These are phyloP conservation scores for Stachybotrys elegans DNA, from an alignment of 2,329 filamentous ascomycete species.

Conservation along the genomic window DNA sequence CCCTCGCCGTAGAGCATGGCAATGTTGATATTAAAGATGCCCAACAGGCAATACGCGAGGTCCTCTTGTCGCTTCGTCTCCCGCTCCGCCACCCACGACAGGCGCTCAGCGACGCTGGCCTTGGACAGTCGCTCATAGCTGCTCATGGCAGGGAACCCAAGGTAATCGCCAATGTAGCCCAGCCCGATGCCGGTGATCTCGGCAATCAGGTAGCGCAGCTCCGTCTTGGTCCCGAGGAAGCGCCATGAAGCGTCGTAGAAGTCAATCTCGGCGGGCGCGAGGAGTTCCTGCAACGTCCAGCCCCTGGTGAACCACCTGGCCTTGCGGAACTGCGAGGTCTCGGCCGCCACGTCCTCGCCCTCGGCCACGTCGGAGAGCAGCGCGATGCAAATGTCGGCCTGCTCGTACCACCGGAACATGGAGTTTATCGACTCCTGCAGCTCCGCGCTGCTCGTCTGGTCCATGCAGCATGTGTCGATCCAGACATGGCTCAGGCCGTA, in stretches of 20 bases:
- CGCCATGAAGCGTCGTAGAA: constrained; percentile 8
- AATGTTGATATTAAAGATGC: background rate
- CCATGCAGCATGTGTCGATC: constrained; percentile 1
- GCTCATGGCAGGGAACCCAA: background rate
- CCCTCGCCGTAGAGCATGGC: background rate
- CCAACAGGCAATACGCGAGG: background rate
- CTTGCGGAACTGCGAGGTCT: background rate
- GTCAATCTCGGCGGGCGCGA: background rate
- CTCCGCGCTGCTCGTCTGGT: constrained; percentile 1
- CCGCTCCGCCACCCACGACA: constrained; percentile 7
- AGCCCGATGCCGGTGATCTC: constrained; percentile 5
- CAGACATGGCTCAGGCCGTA: background rate
- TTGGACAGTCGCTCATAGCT: background rate
- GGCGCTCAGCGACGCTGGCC: constrained; percentile 3
- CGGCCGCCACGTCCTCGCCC: background rate
- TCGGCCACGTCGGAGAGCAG: background rate
- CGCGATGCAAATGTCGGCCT: background rate
- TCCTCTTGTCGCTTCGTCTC: constrained; percentile 2
- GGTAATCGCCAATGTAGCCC: background rate
- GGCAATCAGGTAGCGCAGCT: constrained; percentile 3
- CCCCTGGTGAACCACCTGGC: constrained; percentile 8
- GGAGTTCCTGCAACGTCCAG: constrained; percentile 12
- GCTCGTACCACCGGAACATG: background rate
- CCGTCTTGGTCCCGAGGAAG: constrained; percentile 7
- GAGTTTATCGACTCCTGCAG: constrained; percentile 1